Evolutionary conservation across 2,329 filamentous ascomycete genomes (phyloP).

Genomic region (Scleromitrula shiraiana): DNA sequence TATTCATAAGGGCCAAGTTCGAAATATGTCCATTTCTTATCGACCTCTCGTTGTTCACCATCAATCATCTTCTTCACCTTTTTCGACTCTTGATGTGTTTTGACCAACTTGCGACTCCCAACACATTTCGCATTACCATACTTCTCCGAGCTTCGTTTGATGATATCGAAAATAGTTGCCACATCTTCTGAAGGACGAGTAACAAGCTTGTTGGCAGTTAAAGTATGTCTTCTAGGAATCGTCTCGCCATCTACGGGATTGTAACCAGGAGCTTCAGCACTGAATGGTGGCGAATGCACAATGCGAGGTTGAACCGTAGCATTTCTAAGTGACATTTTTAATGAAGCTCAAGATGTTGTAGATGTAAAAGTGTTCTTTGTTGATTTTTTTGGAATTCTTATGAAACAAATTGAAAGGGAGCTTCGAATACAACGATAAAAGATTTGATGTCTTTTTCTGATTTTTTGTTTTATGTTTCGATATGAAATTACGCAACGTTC

Average conservation of each 20-base stretch:
- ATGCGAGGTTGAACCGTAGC: constrained; percentile 24
- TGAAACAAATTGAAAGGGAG: too few species aligned
- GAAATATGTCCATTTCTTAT: constrained; percentile 82
- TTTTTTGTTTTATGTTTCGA: too few species aligned
- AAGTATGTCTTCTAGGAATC: constrained; percentile 55
- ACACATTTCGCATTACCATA: constrained; percentile 55
- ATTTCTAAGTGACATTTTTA: constrained; percentile 24
- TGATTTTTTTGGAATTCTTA: too few species aligned
- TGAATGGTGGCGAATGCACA: constrained; percentile 46
- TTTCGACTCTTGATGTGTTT: constrained; percentile 72
- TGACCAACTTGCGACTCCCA: constrained; percentile 63
- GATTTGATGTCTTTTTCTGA: too few species aligned
- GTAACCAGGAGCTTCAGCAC: constrained; percentile 51
- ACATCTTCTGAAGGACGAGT: constrained; percentile 42
- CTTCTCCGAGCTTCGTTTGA: constrained; percentile 55
- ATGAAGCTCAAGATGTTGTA: background rate
- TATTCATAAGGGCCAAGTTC: constrained; percentile 73
- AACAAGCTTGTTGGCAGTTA: constrained; percentile 48
- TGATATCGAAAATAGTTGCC: constrained; percentile 45
- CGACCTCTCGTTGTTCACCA: constrained; percentile 66
- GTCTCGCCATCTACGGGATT: constrained; percentile 58
- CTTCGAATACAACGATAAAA: too few species aligned
- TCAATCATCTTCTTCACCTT: constrained; percentile 82
- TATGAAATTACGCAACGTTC: too few species aligned
- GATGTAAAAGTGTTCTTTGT: too few species aligned